phyloP scores from a whole-genome alignment of 148 eudicot species.

The Drosera capensis region DNA sequence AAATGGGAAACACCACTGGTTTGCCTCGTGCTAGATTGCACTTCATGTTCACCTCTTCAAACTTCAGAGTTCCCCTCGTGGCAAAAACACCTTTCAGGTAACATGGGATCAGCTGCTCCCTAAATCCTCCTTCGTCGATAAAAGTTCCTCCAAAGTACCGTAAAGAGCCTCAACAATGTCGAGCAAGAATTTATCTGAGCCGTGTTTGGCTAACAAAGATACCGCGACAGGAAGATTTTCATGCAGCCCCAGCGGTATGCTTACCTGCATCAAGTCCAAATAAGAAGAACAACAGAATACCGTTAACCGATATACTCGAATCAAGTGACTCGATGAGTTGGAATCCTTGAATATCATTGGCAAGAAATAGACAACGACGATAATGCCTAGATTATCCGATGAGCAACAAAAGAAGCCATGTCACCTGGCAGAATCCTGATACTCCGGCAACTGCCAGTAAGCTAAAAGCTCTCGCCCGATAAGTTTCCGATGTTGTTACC shows the following conservation, averaged over 20 bases:
- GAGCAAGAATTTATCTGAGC: constrained; percentile 69
- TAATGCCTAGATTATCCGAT: too few species aligned
- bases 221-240: constrained; percentile 61
- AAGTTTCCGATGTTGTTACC: constrained; percentile 40
- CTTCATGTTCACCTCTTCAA: too few species aligned
- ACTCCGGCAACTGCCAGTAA: too few species aligned
- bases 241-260: constrained; percentile 59
- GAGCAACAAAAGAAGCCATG: too few species aligned
- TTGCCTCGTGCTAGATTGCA: too few species aligned
- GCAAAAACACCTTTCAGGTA: background rate
- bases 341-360: too few species aligned
- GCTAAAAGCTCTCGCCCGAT: constrained; percentile 77
- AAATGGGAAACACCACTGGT: too few species aligned
- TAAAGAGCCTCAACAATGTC: constrained; percentile 36
- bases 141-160: constrained; percentile 30
- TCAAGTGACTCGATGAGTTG: constrained; percentile 29
- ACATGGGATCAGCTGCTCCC: constrained; percentile 4
- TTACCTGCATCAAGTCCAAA: constrained; percentile 37
- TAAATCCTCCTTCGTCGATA: constrained; percentile 15
- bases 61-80: background rate
- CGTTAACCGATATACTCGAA: constrained; percentile 3
- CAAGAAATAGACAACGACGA: too few species aligned
- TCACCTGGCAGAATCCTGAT: too few species aligned
- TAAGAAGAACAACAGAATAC: background rate
- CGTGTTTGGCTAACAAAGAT: constrained; percentile 70